These are phyloP conservation scores for Metschnikowia borealis DNA, from an alignment of 805 yeast genomes.

Conservation along the genomic window DNA sequence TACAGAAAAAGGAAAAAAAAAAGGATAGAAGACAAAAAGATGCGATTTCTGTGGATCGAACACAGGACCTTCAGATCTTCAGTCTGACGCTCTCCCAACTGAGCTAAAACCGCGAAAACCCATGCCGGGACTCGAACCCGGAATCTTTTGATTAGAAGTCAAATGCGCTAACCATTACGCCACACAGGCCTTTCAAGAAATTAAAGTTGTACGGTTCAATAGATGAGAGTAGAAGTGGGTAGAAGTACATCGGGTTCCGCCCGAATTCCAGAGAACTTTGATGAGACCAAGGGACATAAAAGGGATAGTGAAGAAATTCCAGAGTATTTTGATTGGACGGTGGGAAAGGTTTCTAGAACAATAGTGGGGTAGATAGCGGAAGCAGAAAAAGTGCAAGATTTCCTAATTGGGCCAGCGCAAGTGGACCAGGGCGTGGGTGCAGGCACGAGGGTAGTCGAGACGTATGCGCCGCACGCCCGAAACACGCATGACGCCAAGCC, in stretches of 20 bases:
- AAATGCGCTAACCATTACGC: conserved; percentile 21
- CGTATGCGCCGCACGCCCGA: neutral
- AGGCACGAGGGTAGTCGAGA: neutral
- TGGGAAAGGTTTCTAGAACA: too few species aligned
- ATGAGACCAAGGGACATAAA: too few species aligned
- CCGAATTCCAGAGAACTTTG: too few species aligned
- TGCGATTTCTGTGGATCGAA: conserved; percentile 22
- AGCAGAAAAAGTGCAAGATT: neutral
- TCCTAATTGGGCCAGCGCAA: neutral
- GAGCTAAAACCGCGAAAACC: conserved; percentile 27
- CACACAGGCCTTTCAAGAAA: conserved; percentile 11
- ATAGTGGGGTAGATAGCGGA: neutral
- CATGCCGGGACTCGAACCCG: conserved; percentile 22
- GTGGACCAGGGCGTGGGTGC: neutral
- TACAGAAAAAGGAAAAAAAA: neutral
- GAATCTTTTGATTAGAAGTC: conserved; percentile 21
- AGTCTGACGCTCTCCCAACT: conserved; percentile 33
- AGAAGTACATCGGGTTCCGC: too few species aligned
- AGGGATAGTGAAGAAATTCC: too few species aligned
- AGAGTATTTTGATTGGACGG: too few species aligned
- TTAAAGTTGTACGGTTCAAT: neutral
- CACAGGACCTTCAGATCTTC: conserved; percentile 24
- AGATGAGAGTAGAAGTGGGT: too few species aligned
- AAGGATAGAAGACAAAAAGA: neutral
- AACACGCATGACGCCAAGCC: neutral